Percentiles rank a stretch among this genome's conserved stretches.
Conservation (phyloP, 1,284 basidiomycete genomes). For the Rhodotorula sp. region DNA sequence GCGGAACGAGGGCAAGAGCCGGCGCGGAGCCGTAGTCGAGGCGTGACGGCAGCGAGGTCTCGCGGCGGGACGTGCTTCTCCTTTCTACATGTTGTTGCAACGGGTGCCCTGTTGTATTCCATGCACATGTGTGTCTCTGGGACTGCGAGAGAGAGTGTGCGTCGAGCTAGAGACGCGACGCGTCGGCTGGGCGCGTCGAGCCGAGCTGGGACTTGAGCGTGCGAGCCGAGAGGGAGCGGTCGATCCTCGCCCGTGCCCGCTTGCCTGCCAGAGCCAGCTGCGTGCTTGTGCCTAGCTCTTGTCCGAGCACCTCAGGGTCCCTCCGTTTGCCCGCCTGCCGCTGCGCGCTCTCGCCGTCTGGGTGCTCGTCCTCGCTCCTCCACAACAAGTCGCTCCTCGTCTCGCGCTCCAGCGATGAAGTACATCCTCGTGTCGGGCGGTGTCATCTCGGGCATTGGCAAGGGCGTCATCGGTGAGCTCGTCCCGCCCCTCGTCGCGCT, state of each 20-base stretch:
- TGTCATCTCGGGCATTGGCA: constrained; percentile 56
- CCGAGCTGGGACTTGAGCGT: neutral
- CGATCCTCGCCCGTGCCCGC: neutral
- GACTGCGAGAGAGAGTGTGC: neutral
- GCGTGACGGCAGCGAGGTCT: constrained; percentile 1
- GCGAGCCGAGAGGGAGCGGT: neutral
- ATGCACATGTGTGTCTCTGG: neutral
- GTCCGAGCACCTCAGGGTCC: neutral
- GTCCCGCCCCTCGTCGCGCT: neutral
- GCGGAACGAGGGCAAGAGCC: neutral
- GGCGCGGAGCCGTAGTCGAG: constrained; percentile 23
- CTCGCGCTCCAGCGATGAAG: constrained; percentile 47
- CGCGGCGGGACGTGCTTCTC: no score
- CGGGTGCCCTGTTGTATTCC: neutral
- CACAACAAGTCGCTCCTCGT: neutral
- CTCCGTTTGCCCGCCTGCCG: neutral
- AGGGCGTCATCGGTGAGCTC: constrained; percentile 53
- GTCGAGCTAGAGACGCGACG: no score
- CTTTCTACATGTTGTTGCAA: neutral
- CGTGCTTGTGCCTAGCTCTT: neutral
- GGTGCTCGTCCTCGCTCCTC: neutral
- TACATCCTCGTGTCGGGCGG: constrained; percentile 53
- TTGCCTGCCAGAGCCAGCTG: neutral
- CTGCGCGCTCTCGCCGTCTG: neutral
- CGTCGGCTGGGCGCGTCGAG: no score